Evolutionary conservation across 805 yeast species (phyloP).

Genomic region (Lipomyces yamadae): DNA sequence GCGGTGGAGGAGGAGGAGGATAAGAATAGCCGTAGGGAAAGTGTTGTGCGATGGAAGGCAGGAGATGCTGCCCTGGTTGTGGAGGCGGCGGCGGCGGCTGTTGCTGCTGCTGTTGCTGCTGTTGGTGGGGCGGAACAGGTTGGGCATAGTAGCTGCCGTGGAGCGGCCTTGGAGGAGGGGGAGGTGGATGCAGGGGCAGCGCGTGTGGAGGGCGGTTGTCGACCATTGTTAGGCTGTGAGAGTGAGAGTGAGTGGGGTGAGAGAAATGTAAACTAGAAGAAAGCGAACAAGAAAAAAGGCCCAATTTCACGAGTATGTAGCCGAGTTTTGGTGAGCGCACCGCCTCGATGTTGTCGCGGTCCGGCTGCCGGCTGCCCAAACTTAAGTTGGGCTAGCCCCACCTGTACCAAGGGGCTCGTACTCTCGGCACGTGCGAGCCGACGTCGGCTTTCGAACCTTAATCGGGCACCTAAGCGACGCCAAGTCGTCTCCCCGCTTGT

Average conservation of each 20-base stretch:
- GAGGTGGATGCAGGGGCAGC: neutral
- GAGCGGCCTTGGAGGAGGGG: neutral
- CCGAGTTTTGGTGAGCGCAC: neutral
- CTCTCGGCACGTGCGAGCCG: neutral
- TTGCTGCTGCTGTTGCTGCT: neutral
- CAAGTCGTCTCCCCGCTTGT: too few species aligned
- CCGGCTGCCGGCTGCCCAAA: constrained; percentile 2
- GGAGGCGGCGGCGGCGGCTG: constrained; percentile 19
- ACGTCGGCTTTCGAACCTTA: neutral
- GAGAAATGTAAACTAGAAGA: neutral
- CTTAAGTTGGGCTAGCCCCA: neutral
- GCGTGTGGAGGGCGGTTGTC: constrained; percentile 3
- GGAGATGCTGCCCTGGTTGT: constrained; percentile 1
- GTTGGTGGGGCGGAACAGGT: neutral
- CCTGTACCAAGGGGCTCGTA: neutral
- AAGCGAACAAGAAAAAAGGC: neutral
- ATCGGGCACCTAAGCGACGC: neutral
- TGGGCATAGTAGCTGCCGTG: constrained; percentile 12
- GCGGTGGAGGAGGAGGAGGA: neutral
- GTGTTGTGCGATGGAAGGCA: neutral
- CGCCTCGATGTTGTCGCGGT: neutral
- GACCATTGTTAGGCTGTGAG: neutral
- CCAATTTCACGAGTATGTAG: too few species aligned
- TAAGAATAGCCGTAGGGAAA: neutral
- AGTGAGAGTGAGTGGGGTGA: neutral